Evolutionary conservation across 2,329 filamentous ascomycete species (phyloP).

Genomic region (Paraphoma chrysanthemicola): DNA sequence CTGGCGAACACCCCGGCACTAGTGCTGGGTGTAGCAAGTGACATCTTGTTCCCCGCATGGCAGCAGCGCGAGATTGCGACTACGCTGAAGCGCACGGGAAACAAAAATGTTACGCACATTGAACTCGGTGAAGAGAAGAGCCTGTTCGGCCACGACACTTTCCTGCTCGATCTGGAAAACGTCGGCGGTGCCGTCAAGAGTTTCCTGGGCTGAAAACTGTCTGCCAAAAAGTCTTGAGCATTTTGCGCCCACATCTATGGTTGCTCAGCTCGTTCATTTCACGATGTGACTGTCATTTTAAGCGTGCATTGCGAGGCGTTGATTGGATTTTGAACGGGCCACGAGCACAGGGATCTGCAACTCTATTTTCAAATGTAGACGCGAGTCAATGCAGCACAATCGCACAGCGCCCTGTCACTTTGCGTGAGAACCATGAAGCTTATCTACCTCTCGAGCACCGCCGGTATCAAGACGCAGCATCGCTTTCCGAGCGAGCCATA

Average conservation of each 20-base stretch:
- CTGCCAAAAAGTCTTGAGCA: not conserved
- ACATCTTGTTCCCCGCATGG: conserved; percentile 97
- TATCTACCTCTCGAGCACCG: not conserved
- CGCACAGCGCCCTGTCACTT: not conserved
- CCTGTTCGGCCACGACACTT: conserved; percentile 95
- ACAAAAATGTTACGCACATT: conserved; percentile 81
- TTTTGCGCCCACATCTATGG: not conserved
- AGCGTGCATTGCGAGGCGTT: conserved; percentile 33
- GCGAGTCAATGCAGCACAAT: not conserved
- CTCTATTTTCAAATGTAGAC: conserved; percentile 4
- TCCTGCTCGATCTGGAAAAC: conserved; percentile 88
- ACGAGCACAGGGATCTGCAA: conserved; percentile 2
- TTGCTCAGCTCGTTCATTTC: not conserved
- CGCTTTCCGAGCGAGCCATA: conserved; percentile 1
- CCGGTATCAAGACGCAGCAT: not conserved
- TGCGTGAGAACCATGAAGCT: not conserved
- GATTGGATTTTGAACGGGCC: not conserved
- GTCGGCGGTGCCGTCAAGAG: conserved; percentile 83
- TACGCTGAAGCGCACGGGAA: conserved; percentile 78
- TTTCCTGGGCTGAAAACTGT: conserved; percentile 69
- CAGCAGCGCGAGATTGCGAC: conserved; percentile 95
- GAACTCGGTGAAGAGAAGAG: conserved; percentile 95
- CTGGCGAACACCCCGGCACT: conserved; percentile 81
- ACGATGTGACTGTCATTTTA: conserved; percentile 3
- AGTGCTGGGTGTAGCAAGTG: conserved; percentile 92